Evolutionary conservation across 148 eudicot genomes (phyloP), one percentile per base, ranked within the genome.

Genomic region (Camellia sinensis): DNA sequence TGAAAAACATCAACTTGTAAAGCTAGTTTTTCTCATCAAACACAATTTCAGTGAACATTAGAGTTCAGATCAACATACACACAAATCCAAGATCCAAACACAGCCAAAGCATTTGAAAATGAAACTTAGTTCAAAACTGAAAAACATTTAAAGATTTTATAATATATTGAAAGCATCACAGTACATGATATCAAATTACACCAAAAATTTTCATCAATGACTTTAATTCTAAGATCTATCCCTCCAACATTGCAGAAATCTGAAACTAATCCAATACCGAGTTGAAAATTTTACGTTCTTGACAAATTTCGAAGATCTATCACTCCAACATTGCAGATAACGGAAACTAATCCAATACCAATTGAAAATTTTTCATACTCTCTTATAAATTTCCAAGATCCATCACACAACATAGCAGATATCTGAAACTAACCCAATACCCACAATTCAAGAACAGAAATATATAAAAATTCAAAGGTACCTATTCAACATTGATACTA

Each of bases 181-280:
- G 2, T 13, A 12, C n/a, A 67, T 13, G 17, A 67, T 3, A 22
- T 52, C 43, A 11, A 73, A 73, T 19, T 12, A 45, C 45, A 29
- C 52, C 50, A 62, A 29, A 73, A 73, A 53, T 13, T 29, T 54
- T 73, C 62, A 63, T 9, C 37, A 63, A 19, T 65, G 18, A 14
- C 45, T 65, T 29, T 43, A 37, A 65, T 29, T 37, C 7, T 48
- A 14, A 15, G 52, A 54, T 54, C 6, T 50, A 50, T 43, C 21
- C 56, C 1, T 74, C 21, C 21, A 10, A 37, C 29, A 74, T 29
- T n/a, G 13, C 18, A 57, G 5, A 71, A n/a, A 29, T 54, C 45
- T 73, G n/a, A 73, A 73, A 44, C 63, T 29, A 54, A 53, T 73
- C 76, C 63, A 53, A 29, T 7, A 7, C 75, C 75, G 46, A 67